Conservation (phyloP, 2,329 filamentous ascomycete species). For the Raffaelea albimanens region DNA sequence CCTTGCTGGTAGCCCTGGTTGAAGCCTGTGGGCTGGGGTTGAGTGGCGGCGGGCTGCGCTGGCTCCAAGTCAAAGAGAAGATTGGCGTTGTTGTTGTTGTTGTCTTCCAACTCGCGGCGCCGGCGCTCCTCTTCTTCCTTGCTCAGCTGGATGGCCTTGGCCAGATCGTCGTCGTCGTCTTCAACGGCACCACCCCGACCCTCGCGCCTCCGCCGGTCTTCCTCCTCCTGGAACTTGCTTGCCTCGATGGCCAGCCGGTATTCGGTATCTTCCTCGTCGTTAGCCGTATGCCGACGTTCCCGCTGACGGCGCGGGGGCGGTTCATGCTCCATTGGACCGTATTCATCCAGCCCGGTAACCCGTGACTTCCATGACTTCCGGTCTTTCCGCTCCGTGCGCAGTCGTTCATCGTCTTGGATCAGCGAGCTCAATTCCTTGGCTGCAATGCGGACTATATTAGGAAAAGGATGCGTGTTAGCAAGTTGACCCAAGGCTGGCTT, state of each 20-base stretch:
- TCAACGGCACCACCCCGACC: constrained; percentile 34
- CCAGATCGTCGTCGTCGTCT: constrained; percentile 73
- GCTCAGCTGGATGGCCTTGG: constrained; percentile 90
- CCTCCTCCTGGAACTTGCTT: constrained; percentile 90
- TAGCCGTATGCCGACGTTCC: constrained; percentile 33
- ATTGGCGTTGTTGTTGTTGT: constrained; percentile 48
- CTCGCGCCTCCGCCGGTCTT: constrained; percentile 69
- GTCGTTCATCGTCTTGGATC: constrained; percentile 84
- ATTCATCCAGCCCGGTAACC: constrained; percentile 87
- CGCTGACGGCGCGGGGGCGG: constrained; percentile 33
- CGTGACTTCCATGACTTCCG: constrained; percentile 94
- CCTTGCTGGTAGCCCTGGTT: constrained; percentile 98
- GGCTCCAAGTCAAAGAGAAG: constrained; percentile 80
- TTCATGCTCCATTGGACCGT: constrained; percentile 36
- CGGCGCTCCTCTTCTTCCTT: constrained; percentile 89
- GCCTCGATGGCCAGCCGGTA: constrained; percentile 87
- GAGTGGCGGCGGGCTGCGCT: constrained; percentile 36
- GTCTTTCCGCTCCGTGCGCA: constrained; percentile 83
- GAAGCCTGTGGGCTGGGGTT: constrained; percentile 76
- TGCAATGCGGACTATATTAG: constrained; percentile 68
- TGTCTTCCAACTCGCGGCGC: constrained; percentile 65
- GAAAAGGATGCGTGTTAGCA: neutral
- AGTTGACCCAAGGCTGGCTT: neutral
- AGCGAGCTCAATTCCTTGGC: constrained; percentile 92
- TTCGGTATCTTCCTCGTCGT: constrained; percentile 81